A percentile compares a stretch with the other conserved stretches of the same genome.
phyloP scores from a whole-genome alignment of 2,329 filamentous ascomycete species.

The Remersonia thermophila region DNA sequence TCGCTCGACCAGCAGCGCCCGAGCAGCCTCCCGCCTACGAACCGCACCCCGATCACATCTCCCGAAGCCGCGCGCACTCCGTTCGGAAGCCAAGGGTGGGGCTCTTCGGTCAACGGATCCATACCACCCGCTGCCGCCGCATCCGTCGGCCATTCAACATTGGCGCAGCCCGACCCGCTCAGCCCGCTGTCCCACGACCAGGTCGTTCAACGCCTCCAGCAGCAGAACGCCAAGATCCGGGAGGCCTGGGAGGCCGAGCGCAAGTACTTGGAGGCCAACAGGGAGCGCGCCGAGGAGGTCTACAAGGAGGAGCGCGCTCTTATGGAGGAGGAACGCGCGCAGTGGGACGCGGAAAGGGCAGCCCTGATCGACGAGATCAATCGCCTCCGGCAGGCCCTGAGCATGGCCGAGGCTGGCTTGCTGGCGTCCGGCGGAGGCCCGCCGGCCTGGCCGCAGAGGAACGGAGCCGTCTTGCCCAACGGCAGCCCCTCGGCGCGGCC shows the following conservation, averaged over 20 bases:
- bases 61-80: too few species aligned
- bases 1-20: conserved; percentile 16
- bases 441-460: background rate
- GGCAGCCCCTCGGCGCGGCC: conserved; percentile 10
- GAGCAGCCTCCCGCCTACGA: too few species aligned
- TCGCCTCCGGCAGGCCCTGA: conserved; percentile 28
- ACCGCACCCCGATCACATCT: too few species aligned
- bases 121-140: conserved; percentile 5
- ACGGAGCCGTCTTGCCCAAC: conserved; percentile 2
- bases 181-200: conserved; percentile 21
- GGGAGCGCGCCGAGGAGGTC: conserved; percentile 41
- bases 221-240: conserved; percentile 31
- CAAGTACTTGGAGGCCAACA: conserved; percentile 40
- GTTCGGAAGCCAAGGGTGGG: too few species aligned
- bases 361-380: conserved; percentile 30
- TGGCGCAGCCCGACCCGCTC: conserved; percentile 19
- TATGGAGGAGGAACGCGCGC: conserved; percentile 38
- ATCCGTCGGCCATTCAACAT: conserved; percentile 18
- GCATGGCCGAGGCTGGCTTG: background rate
- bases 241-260: conserved; percentile 43
- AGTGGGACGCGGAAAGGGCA: conserved; percentile 35
- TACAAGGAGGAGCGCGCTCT: conserved; percentile 41
- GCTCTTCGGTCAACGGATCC: conserved; percentile 1
- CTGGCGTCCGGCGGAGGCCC: conserved; percentile 5
- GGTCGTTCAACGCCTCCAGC: conserved; percentile 28